Evolutionary conservation across 352 stramenopile species (phyloP), one percentile per base, ranked within the genome.

Genomic region (Pythium rhizo-oryzae): DNA sequence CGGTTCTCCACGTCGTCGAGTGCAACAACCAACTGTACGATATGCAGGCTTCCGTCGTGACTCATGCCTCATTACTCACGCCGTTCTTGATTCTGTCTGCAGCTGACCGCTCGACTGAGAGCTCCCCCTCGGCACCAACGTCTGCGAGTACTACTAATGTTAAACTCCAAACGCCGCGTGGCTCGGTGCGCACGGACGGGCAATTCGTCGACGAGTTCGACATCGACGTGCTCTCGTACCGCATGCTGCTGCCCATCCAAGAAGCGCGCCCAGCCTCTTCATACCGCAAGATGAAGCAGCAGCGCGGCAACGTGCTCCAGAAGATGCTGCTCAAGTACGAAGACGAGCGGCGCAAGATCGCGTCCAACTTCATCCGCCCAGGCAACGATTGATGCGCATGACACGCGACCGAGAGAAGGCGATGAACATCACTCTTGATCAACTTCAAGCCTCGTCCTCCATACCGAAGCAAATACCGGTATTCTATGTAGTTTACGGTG

Each of bases 201-300:
- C 73, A 84, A 41, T 28, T 81, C 13, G 69, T 77, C 8, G 72
- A 58, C 28, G 72, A 59, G 37, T 79, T 74, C 53, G 84, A 87
- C 62, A 35, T 62, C n/a, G 79, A 87, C 39, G 71, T 76, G 39
- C 70, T 80, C 52, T 89, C 81, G 44, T 82, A 84, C 54, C 76
- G 81, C 49, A 90, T 90, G 81, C 69, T 90, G 24, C 47, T 86
- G 44, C 79, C 79, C 35, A 88, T 90, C 65, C 77, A 74, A 49
- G 77, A 89, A 39, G 60, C 64, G 19, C 78, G 80, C 1, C 69
- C 80, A 4, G 55, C 53, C 6, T 80, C 80, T 5, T 53, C 58
- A 35, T 91, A 89, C 59, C 79, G 82, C 37, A 24, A 69, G 21
- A 59, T 37, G 12, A 81, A 74, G 53, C 75, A 78, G 30, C 64